Base-by-base conservation (phyloP, 1,284 basidiomycete species). In the Papiliotrema fonsecae region DNA sequence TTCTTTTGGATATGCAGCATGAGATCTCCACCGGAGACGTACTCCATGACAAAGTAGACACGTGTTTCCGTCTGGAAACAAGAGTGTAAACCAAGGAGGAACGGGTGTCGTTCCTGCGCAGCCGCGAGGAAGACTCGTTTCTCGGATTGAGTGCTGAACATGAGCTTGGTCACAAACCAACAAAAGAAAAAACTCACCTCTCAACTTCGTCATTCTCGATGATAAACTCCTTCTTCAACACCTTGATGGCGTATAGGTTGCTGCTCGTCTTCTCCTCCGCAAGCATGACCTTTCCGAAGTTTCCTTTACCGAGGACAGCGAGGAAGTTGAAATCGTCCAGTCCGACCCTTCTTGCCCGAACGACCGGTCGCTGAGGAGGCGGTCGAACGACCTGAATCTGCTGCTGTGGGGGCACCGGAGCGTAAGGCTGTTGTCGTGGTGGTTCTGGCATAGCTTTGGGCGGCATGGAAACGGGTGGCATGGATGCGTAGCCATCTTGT, bases 141-240 rank as follows among this genome's bases (percentile, higher is more conserved):
- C 75, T 99, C 96, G 4, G 96, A 98, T 59, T 96, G 93, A 35
- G 96, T 98, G 65, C 94, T 96, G 57, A 4, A 26, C 16, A 34
- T 52, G 42, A 55, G 45, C 18, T 34, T 24, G 18, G n/a, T 6
- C 21, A n/a, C 11, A 9, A n/a, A 21, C 28, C 26, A 22, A 21
- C 14, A 26, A 28, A 16, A n/a, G 6, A 22, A 4, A 9, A 6
- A 47, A 65, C 78, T 49, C 55, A 91, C 92, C 90, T 96, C 77
- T 98, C 96, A 6, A 99, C 92, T 77, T 98, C 96, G 75, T 99
- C 96, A 61, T 99, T 98, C 71, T 99, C 96, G 62, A 99, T 98
- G 73, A 98, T 98, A 67, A 98, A 98, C 76, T 98, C 96, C 74
- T 99, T 99, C 80, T 99, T 99, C 69, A 99, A 75, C 32, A 99